These are phyloP conservation scores for Beauveria sp. DNA, from an alignment of 2,329 filamentous ascomycete genomes.

Conservation along the genomic window DNA sequence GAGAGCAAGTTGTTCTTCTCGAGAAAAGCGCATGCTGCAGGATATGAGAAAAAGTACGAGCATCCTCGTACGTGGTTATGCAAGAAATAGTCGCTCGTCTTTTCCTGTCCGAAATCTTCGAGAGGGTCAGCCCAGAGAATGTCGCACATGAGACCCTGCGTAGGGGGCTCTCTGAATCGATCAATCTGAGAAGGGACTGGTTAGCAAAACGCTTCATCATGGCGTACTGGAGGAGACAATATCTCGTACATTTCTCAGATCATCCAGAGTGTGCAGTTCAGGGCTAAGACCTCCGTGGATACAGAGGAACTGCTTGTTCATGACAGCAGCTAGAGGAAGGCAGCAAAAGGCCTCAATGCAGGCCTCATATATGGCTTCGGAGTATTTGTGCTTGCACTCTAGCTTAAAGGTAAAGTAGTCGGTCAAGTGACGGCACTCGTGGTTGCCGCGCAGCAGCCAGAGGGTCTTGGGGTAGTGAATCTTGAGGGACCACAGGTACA, in stretches of 20 bases:
- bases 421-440: slow-evolving; percentile 97
- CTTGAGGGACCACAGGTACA: slow-evolving; percentile 97
- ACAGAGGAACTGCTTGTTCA: slow-evolving; percentile 99
- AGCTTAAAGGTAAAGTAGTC: slow-evolving; percentile 99
- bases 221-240: not conserved
- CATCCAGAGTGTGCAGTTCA: slow-evolving; percentile 90
- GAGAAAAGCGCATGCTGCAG: slow-evolving; percentile 90
- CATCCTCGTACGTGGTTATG: slow-evolving; percentile 98
- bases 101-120: slow-evolving; percentile 98
- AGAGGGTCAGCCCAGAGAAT: slow-evolving; percentile 98
- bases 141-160: slow-evolving; percentile 97
- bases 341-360: slow-evolving; percentile 98
- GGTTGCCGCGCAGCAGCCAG: slow-evolving; percentile 94
- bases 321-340: slow-evolving; percentile 86
- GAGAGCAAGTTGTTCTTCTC: slow-evolving; percentile 99
- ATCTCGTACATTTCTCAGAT: slow-evolving; percentile 69
- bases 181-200: slow-evolving; percentile 55
- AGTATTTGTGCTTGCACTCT: slow-evolving; percentile 99
- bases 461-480: slow-evolving; percentile 98
- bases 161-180: slow-evolving; percentile 94
- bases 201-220: slow-evolving; percentile 1
- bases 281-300: slow-evolving; percentile 96
- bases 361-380: slow-evolving; percentile 88
- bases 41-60: slow-evolving; percentile 99
- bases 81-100: slow-evolving; percentile 93